Percentiles rank a stretch among this genome's conserved stretches.
Conservation (phyloP, 495 filamentous ascomycete genomes). For the Penicillium lividum region DNA sequence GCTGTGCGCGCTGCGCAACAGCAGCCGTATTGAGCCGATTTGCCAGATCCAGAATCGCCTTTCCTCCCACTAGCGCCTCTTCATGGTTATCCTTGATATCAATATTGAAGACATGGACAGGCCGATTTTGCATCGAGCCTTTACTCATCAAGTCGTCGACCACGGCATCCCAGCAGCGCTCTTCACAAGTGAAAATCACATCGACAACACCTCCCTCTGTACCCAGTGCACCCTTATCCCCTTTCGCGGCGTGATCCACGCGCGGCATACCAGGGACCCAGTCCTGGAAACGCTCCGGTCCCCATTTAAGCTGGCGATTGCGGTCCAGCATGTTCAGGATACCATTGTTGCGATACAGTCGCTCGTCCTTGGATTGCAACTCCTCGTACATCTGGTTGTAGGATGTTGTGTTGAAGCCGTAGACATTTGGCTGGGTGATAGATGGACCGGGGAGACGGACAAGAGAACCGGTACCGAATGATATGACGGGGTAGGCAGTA, state of each 20-base stretch:
- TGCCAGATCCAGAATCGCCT: slow-evolving; percentile 89
- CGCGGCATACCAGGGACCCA: slow-evolving; percentile 88
- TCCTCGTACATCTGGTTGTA: slow-evolving; percentile 91
- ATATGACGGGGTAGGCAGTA: slow-evolving; percentile 85
- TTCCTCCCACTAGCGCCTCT: slow-evolving; percentile 87
- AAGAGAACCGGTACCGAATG: slow-evolving; percentile 94
- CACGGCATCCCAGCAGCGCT: slow-evolving; percentile 98
- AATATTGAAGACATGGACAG: slow-evolving; percentile 96
- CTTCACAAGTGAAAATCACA: slow-evolving; percentile 95
- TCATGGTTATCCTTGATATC: slow-evolving; percentile 99
- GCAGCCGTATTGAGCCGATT: slow-evolving; percentile 84
- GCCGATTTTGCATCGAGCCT: slow-evolving; percentile 79
- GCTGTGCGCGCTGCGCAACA: slow-evolving; percentile 66
- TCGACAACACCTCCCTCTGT: slow-evolving; percentile 91
- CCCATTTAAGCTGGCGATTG: slow-evolving; percentile 89
- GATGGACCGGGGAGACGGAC: slow-evolving; percentile 92
- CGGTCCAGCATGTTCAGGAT: slow-evolving; percentile 93
- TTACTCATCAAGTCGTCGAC: slow-evolving; percentile 88
- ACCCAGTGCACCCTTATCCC: slow-evolving; percentile 72
- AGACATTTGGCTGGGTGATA: slow-evolving; percentile 92
- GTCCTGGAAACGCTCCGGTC: slow-evolving; percentile 97
- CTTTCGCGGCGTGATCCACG: slow-evolving; percentile 54
- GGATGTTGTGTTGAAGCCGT: slow-evolving; percentile 92
- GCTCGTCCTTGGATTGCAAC: slow-evolving; percentile 77
- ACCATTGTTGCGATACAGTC: slow-evolving; percentile 88